Base-by-base conservation (phyloP, 1,284 basidiomycete species). In the Trichosporon sp. region DNA sequence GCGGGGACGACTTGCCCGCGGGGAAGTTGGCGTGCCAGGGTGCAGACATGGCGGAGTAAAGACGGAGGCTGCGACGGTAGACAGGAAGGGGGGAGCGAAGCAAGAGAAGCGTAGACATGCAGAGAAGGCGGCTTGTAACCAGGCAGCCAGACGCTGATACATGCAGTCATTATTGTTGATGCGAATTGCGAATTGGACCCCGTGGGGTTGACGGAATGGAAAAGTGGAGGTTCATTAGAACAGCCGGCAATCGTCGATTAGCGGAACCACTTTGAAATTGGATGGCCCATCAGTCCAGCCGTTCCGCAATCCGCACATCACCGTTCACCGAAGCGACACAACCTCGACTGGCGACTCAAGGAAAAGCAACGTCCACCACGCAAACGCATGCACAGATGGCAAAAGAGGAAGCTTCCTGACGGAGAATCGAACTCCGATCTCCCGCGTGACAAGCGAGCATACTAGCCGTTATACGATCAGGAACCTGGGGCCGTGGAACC, bases 11-110 rank as follows among this genome's bases (percentile, higher is more conserved):
- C 51, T 63, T 70, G 11, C 75, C 72, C 0, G 62, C 35, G 21
- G 75, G 75, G 58, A 73, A 69, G 31, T 64, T 63, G 25, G 74
- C 73, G 62, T 71, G 70, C 70, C 72, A 74, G 27, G 56, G 56
- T 15, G 56, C 56, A 60, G 56, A 60, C 56, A 60, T 60, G 29
- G 56, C n/a, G 3, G 56, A 60, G 56, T 31, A 60, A 7, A 60
- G 56, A 29, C 56, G 56, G 8, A 60, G 29, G n/a, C 27, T 21
- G 56, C 32, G 18, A n/a, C 27, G 27, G 15, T n/a, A 15, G 32
- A 21, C 7, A n/a, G 29, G 56, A 60, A 31, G 56, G 31, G 29
- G 56, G 8, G 56, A 60, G 27, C 56, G 27, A 60, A 31, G 29
- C 56, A 60, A 29, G 18, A 60, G 29, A 11, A 31, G 15, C 9